Conservation (phyloP, 768 basidiomycete species). For the Leccinellum rugosiceps region DNA sequence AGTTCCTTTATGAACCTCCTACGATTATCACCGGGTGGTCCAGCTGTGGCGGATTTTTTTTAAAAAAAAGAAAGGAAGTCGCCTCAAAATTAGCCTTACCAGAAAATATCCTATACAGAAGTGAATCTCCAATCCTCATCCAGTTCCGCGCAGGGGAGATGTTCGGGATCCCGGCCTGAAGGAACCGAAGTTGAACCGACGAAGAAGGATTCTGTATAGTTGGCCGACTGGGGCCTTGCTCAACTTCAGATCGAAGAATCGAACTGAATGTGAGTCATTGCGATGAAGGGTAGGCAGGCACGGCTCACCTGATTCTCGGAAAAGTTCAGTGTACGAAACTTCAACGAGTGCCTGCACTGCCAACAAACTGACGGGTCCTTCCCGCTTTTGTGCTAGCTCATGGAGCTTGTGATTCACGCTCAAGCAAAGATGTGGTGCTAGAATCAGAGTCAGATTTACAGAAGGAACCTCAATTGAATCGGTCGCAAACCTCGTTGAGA, state of each 20-base stretch:
- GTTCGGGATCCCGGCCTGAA: slow-evolving; percentile 10
- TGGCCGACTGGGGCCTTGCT: not conserved
- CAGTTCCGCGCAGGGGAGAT: slow-evolving; percentile 12
- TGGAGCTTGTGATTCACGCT: slow-evolving; percentile 8
- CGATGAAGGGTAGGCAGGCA: not conserved
- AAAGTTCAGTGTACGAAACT: slow-evolving; percentile 7
- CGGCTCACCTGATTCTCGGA: slow-evolving; percentile 10
- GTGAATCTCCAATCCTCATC: slow-evolving; percentile 12
- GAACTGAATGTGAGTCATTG: not conserved
- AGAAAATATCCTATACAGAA: slow-evolving; percentile 7
- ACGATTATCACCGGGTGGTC: slow-evolving; percentile 3
- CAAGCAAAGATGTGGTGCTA: slow-evolving; percentile 5
- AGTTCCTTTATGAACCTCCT: slow-evolving; percentile 9
- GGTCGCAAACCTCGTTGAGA: slow-evolving; percentile 2
- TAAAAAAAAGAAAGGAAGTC: not conserved
- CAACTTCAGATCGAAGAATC: not conserved
- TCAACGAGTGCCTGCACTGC: slow-evolving; percentile 21
- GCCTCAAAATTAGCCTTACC: not conserved
- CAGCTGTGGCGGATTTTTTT: not conserved
- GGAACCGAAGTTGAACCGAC: not conserved
- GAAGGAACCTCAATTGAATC: not conserved
- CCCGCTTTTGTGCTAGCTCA: slow-evolving; percentile 7
- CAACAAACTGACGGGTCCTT: slow-evolving; percentile 14
- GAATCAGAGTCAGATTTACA: not conserved
- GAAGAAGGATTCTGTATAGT: not conserved